Evolutionary conservation across 148 eudicot species (phyloP).

Genomic region (Chenopodium suecicum): DNA sequence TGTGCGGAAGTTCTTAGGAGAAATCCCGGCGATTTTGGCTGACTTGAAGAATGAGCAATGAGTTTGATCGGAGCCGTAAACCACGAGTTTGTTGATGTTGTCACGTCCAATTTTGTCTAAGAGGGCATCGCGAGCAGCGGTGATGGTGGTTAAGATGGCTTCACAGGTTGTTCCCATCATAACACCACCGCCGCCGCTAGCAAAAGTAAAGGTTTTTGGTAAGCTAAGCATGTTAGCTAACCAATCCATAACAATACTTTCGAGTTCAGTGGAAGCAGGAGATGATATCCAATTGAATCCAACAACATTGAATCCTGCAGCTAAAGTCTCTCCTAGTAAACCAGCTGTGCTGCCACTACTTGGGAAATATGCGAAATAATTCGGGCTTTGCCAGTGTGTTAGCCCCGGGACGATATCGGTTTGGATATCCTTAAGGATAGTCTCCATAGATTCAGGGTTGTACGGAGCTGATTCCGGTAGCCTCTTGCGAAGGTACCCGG

Average conservation of each 20-base stretch:
- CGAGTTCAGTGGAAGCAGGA: constrained; percentile 47
- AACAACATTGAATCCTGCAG: constrained; percentile 40
- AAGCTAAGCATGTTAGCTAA: constrained; percentile 33
- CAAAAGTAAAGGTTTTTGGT: constrained; percentile 38
- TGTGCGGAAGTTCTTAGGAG: constrained; percentile 38
- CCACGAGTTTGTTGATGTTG: constrained; percentile 40
- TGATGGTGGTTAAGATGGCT: constrained; percentile 40
- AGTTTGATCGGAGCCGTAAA: constrained; percentile 57
- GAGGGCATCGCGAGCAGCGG: constrained; percentile 40
- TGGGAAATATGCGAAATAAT: constrained; percentile 41
- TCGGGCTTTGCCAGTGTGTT: constrained; percentile 52
- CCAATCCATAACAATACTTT: constrained; percentile 45
- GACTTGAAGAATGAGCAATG: constrained; percentile 50
- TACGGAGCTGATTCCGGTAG: constrained; percentile 36
- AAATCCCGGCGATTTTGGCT: constrained; percentile 49
- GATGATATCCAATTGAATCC: constrained; percentile 50
- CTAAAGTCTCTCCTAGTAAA: constrained; percentile 36
- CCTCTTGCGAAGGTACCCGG: constrained; percentile 37
- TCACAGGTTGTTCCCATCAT: constrained; percentile 59
- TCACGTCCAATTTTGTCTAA: constrained; percentile 31
- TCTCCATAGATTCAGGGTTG: constrained; percentile 39
- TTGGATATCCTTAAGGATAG: constrained; percentile 35
- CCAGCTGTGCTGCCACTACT: constrained; percentile 44
- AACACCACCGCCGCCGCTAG: constrained; percentile 49
- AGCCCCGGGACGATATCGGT: constrained; percentile 40